These are phyloP conservation scores for Vitis riparia DNA, from an alignment of 164 flowering plant genomes.

Conservation along the genomic window DNA sequence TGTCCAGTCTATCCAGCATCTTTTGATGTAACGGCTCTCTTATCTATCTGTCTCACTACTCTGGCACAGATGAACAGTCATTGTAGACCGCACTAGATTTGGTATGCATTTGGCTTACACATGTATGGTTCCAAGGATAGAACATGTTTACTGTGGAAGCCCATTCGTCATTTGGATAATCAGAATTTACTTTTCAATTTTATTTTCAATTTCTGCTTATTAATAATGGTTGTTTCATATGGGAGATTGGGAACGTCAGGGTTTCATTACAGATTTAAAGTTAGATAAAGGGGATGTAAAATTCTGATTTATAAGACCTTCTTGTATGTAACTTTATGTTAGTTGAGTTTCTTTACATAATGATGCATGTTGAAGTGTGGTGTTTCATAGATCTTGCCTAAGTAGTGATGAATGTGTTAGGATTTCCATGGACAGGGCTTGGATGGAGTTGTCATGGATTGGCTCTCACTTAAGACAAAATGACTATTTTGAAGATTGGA, in stretches of 20 bases:
- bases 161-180: neutral
- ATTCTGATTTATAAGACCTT: neutral
- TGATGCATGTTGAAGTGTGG: neutral
- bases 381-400: neutral
- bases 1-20: no score
- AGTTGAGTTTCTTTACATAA: neutral
- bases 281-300: neutral
- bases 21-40: no score
- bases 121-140: neutral
- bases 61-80: no score
- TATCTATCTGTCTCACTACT: no score
- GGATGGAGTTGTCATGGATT: neutral
- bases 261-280: neutral
- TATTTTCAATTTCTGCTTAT: neutral
- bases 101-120: neutral
- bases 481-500: neutral
- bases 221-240: neutral
- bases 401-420: neutral
- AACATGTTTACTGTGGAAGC: neutral
- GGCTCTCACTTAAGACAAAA: neutral
- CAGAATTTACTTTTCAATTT: neutral
- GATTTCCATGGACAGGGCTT: neutral
- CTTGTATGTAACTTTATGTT: neutral
- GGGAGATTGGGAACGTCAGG: neutral
- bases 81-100: no score